Percentiles rank a stretch among this genome's conserved stretches.
These are phyloP conservation scores for Sphaerulina vaccinii DNA, from an alignment of 2,329 filamentous ascomycete species.

Conservation along the genomic window DNA sequence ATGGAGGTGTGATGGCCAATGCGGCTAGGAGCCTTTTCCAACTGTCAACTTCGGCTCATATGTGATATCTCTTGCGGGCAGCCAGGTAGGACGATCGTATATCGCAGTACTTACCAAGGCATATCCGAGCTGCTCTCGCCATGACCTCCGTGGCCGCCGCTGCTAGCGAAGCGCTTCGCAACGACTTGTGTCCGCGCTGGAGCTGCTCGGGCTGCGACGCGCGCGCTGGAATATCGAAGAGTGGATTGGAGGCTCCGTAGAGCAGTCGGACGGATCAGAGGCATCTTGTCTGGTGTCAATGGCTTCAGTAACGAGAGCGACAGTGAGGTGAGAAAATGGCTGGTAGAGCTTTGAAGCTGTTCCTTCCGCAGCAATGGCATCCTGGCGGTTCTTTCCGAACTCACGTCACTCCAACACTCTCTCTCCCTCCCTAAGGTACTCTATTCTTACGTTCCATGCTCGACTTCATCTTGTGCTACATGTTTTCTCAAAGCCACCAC, in stretches of 20 bases:
- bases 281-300: slow-evolving; percentile 18
- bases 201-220: slow-evolving; percentile 22
- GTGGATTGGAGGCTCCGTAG: slow-evolving; percentile 27
- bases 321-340: slow-evolving; percentile 13
- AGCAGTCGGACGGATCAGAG: slow-evolving; percentile 28
- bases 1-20: slow-evolving; percentile 41
- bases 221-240: slow-evolving; percentile 21
- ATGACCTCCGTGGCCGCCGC: slow-evolving; percentile 28
- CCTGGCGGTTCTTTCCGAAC: slow-evolving; percentile 4
- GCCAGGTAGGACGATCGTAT: not conserved
- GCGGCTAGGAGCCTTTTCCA: slow-evolving; percentile 40
- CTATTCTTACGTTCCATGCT: not conserved
- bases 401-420: too few relatives aligned
- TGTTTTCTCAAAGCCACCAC: too few relatives aligned
- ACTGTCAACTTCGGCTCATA: slow-evolving; percentile 2
- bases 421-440: not conserved
- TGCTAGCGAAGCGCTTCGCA: slow-evolving; percentile 31
- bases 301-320: slow-evolving; percentile 7
- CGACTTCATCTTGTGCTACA: too few relatives aligned
- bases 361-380: not conserved
- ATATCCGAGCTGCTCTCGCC: slow-evolving; percentile 28
- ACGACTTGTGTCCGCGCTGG: slow-evolving; percentile 28
- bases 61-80: not conserved
- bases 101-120: slow-evolving; percentile 29
- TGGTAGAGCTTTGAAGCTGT: slow-evolving; percentile 7